These are phyloP conservation scores for Coelastrella sp. DNA, from an alignment of 139 green algal genomes.

Conservation along the genomic window DNA sequence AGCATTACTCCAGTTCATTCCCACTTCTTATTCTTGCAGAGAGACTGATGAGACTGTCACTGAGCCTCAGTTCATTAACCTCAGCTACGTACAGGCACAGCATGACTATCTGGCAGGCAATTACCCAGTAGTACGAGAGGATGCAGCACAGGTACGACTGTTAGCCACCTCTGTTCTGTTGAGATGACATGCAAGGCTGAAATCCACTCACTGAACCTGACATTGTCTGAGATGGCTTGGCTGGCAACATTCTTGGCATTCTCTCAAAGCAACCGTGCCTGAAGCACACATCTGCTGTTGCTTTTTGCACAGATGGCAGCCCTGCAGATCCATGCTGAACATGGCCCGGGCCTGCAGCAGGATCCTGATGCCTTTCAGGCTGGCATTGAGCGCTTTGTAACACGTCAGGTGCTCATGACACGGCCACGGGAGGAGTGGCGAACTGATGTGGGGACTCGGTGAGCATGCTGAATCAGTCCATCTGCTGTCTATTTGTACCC, in stretches of 20 bases:
- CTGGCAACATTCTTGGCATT: background rate
- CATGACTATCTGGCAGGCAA: slow-evolving; percentile 94
- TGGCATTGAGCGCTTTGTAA: slow-evolving; percentile 40
- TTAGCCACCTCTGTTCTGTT: background rate
- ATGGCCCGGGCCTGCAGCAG: slow-evolving; percentile 40
- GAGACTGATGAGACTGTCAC: slow-evolving; percentile 96
- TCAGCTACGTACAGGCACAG: slow-evolving; percentile 95
- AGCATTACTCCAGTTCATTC: too few relatives aligned
- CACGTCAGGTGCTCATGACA: slow-evolving; percentile 52
- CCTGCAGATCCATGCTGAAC: slow-evolving; percentile 76
- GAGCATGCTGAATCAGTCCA: background rate
- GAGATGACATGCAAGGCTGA: too few relatives aligned
- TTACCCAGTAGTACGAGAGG: slow-evolving; percentile 96
- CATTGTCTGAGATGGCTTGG: background rate
- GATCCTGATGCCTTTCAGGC: slow-evolving; percentile 31
- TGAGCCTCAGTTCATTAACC: slow-evolving; percentile 94
- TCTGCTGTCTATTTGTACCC: too few relatives aligned
- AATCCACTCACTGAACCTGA: too few relatives aligned
- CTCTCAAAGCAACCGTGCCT: background rate
- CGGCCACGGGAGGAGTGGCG: slow-evolving; percentile 61
- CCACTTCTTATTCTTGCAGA: slow-evolving; percentile 49
- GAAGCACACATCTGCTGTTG: background rate
- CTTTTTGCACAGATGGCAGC: slow-evolving; percentile 85
- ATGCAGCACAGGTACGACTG: slow-evolving; percentile 74
- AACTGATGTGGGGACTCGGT: slow-evolving; percentile 56